These are phyloP conservation scores for Hirsutella minnesotensis DNA, from an alignment of 2,329 filamentous ascomycete genomes.

Conservation along the genomic window DNA sequence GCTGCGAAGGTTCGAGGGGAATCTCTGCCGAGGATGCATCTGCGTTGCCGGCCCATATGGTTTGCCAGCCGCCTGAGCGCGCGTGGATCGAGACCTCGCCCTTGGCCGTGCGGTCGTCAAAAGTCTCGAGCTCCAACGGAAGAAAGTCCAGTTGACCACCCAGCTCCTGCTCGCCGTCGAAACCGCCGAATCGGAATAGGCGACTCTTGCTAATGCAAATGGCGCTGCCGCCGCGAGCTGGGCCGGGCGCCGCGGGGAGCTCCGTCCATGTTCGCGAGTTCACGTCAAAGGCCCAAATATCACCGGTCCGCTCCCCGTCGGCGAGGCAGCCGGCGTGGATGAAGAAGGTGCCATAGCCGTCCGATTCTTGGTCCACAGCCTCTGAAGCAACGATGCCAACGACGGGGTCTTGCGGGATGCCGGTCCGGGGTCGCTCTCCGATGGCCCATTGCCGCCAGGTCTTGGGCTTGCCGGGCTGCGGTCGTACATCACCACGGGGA, in stretches of 20 bases:
- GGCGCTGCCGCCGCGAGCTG: conserved; percentile 53
- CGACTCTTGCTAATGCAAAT: conserved; percentile 52
- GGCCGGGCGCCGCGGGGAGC: conserved; percentile 54
- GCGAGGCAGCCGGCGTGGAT: conserved; percentile 66
- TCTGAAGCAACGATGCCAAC: conserved; percentile 43
- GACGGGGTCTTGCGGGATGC: conserved; percentile 47
- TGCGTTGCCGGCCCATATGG: conserved; percentile 27
- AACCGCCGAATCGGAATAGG: conserved; percentile 72
- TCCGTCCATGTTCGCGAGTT: conserved; percentile 52
- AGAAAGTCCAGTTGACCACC: conserved; percentile 62
- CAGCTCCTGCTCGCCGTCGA: conserved; percentile 56
- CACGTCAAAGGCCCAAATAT: conserved; percentile 72
- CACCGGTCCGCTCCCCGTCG: conserved; percentile 46
- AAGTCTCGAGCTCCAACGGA: conserved; percentile 42
- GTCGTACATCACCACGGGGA: conserved; percentile 36
- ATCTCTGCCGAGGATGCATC: conserved; percentile 23
- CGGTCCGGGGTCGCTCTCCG: conserved; percentile 40
- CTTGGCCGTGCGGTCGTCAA: conserved; percentile 34
- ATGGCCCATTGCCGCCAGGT: conserved; percentile 45
- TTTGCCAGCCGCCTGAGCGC: conserved; percentile 41
- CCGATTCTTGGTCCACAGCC: conserved; percentile 47
- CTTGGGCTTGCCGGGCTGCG: conserved; percentile 22
- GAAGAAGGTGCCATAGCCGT: conserved; percentile 57
- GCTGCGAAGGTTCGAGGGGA: conserved; percentile 18
- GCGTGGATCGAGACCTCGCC: conserved; percentile 39